Conservation (phyloP, 164 flowering plant species). For the Chimonanthus praecox region DNA sequence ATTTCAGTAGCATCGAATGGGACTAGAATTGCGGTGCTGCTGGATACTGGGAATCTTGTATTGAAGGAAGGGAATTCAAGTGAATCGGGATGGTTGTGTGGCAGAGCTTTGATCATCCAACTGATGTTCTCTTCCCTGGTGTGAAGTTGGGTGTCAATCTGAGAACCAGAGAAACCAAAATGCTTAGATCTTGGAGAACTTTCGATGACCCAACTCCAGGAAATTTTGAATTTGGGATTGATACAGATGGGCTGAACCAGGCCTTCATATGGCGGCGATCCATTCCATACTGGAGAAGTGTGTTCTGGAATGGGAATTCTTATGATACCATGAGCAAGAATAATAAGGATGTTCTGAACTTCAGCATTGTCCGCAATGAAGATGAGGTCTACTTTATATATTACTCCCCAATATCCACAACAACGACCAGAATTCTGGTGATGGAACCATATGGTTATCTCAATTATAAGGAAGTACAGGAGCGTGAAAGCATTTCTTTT, state of each 20-base stretch:
- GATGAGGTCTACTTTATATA: not conserved
- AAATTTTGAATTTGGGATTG: conserved; percentile 16
- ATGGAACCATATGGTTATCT: not conserved
- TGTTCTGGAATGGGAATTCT: conserved; percentile 10
- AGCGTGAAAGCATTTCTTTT: no score
- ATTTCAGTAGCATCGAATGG: not conserved
- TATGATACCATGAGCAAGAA: not conserved
- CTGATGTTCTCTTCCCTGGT: conserved; percentile 28
- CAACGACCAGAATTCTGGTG: not conserved
- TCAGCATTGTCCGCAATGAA: not conserved
- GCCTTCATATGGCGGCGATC: conserved; percentile 11
- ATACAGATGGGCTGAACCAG: conserved; percentile 13
- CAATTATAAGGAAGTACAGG: not conserved
- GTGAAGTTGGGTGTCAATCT: conserved; percentile 29
- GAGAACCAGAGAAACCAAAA: conserved; percentile 14
- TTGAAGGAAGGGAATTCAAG: conserved; percentile 1
- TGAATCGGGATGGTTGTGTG: conserved; percentile 7
- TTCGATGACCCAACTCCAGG: conserved; percentile 17
- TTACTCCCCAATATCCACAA: not conserved
- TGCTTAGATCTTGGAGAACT: conserved; percentile 22
- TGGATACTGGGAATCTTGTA: not conserved
- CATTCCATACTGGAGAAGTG: conserved; percentile 9
- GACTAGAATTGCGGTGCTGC: not conserved
- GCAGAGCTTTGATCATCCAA: conserved; percentile 39
- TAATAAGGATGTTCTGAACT: not conserved